These are phyloP conservation scores for Hawksworthiomyces lignivorus DNA, from an alignment of 2,329 filamentous ascomycete species.

Conservation along the genomic window DNA sequence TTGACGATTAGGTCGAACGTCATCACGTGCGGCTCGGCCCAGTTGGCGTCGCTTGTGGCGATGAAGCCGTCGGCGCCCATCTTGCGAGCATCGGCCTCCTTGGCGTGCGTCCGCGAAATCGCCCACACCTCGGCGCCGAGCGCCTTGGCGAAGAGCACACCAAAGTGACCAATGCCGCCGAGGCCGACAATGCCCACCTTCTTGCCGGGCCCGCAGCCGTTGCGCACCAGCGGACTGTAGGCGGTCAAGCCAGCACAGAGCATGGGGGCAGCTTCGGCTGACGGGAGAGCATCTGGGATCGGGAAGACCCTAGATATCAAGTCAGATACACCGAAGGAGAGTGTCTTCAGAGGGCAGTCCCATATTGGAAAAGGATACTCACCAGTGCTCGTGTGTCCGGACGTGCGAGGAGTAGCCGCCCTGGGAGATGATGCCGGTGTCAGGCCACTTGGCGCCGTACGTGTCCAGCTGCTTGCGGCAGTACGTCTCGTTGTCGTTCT, in stretches of 20 bases:
- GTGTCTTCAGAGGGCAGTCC: not conserved
- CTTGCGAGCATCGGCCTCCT: slow-evolving; percentile 50
- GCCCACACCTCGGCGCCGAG: slow-evolving; percentile 55
- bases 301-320: slow-evolving; percentile 46
- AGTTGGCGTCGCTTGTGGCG: slow-evolving; percentile 48
- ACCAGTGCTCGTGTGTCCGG: slow-evolving; percentile 63
- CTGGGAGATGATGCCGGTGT: slow-evolving; percentile 46
- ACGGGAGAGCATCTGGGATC: slow-evolving; percentile 65
- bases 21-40: slow-evolving; percentile 49
- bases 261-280: slow-evolving; percentile 64
- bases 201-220: slow-evolving; percentile 69
- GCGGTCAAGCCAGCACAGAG: slow-evolving; percentile 78
- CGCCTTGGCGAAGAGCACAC: slow-evolving; percentile 61
- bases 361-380: slow-evolving; percentile 11
- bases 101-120: slow-evolving; percentile 52
- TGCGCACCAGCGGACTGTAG: slow-evolving; percentile 69
- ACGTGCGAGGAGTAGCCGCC: slow-evolving; percentile 42
- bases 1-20: slow-evolving; percentile 72
- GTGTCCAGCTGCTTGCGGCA: slow-evolving; percentile 54
- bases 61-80: slow-evolving; percentile 56
- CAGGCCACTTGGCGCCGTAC: slow-evolving; percentile 46
- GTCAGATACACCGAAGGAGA: not conserved
- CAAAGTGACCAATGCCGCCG: slow-evolving; percentile 66
- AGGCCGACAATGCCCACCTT: slow-evolving; percentile 70
- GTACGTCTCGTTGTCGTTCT: slow-evolving; percentile 60